These are phyloP conservation scores for Phytophthora sp. DNA, from an alignment of 352 stramenopile genomes.

Conservation along the genomic window DNA sequence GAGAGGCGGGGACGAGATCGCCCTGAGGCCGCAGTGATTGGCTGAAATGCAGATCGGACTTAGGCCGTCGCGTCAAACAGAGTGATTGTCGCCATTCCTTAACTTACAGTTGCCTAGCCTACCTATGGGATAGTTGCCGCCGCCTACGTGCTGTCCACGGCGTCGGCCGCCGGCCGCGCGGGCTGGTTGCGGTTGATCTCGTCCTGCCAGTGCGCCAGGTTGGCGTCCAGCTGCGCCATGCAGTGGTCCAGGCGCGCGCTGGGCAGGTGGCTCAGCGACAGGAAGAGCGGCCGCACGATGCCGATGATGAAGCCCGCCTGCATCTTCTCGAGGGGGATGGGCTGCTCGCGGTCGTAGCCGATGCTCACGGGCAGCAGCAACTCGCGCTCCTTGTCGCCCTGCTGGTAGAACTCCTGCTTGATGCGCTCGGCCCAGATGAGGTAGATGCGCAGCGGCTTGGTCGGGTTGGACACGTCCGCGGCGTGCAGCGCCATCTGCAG, in stretches of 20 bases:
- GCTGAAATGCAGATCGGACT: conserved; percentile 9
- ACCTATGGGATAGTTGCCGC: conserved; percentile 11
- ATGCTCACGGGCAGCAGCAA: conserved; percentile 87
- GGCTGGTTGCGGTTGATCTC: conserved; percentile 59
- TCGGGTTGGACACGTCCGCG: conserved; percentile 95
- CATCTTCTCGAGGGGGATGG: conserved; percentile 87
- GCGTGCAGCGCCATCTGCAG: conserved; percentile 84
- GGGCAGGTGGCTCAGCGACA: conserved; percentile 60
- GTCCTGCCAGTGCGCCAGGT: conserved; percentile 71
- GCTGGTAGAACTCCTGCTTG: conserved; percentile 93
- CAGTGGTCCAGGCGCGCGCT: conserved; percentile 61
- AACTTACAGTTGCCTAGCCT: conserved; percentile 19
- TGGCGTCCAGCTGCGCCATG: conserved; percentile 69
- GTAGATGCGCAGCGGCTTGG: conserved; percentile 80
- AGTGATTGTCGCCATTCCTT: background rate
- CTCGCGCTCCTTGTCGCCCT: conserved; percentile 94
- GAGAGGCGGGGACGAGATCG: conserved; percentile 25
- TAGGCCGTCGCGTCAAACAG: background rate
- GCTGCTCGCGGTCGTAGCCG: conserved; percentile 89
- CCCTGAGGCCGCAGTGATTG: conserved; percentile 10
- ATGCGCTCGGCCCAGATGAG: conserved; percentile 91
- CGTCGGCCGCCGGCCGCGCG: background rate
- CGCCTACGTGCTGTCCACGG: conserved; percentile 11
- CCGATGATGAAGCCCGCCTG: conserved; percentile 95
- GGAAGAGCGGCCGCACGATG: conserved; percentile 86